Percentiles rank a stretch among this genome's conserved stretches.
Conservation (phyloP, 225 moss, liverwort and hornwort species). For the Pleurozium schreberi region DNA sequence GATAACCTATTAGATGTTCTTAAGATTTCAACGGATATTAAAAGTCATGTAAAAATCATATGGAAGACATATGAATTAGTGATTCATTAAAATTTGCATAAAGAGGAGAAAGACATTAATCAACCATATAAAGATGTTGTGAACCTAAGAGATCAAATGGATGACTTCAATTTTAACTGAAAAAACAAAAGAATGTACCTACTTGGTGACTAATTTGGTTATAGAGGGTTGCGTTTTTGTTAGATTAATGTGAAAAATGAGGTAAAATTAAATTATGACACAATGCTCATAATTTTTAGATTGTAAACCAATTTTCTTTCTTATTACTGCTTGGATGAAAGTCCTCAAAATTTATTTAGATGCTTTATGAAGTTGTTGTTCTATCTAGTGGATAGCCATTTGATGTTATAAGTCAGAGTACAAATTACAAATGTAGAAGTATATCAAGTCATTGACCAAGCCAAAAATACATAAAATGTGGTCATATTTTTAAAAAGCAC, state of each 20-base stretch:
- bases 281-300: too few relatives aligned
- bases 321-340: too few relatives aligned
- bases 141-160: neutral
- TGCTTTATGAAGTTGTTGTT: too few relatives aligned
- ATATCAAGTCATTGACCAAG: too few relatives aligned
- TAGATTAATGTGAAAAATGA: accelerated
- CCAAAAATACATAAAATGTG: too few relatives aligned
- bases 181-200: neutral
- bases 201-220: neutral
- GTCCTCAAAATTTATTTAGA: too few relatives aligned
- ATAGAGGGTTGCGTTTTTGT: accelerated
- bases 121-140: accelerated
- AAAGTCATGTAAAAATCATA: neutral
- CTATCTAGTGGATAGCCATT: too few relatives aligned
- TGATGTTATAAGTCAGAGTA: too few relatives aligned
- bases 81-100: neutral
- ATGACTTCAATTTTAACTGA: neutral
- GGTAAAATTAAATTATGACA: too few relatives aligned
- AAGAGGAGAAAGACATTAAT: neutral
- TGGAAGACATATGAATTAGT: neutral
- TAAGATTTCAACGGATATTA: neutral
- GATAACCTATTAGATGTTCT: neutral
- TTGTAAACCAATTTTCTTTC: too few relatives aligned
- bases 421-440: too few relatives aligned
- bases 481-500: too few relatives aligned